phyloP scores from a whole-genome alignment of 495 filamentous ascomycete species.

The Trichoderma asperelloides region DNA sequence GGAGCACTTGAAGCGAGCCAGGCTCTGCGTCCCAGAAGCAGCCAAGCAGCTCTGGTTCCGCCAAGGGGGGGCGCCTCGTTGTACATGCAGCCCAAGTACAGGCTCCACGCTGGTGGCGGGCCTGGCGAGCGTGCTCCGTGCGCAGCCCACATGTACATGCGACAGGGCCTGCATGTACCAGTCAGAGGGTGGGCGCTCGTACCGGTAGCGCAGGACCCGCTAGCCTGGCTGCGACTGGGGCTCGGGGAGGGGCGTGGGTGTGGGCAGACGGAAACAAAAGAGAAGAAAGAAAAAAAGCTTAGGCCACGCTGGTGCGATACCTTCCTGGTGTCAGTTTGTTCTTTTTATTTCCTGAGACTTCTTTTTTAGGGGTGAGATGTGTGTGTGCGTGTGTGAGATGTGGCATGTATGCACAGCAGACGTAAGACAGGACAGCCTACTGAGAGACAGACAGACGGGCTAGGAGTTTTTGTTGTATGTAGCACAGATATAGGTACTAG shows the following conservation, averaged over 20 bases:
- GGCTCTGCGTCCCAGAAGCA: neutral
- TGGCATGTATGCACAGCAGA: too few species aligned
- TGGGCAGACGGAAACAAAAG: neutral
- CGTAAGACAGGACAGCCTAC: too few species aligned
- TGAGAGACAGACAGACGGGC: too few species aligned
- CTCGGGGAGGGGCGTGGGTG: neutral
- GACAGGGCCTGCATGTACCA: neutral
- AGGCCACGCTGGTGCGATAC: neutral
- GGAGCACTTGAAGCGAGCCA: constrained; percentile 6
- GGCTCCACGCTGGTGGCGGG: neutral
- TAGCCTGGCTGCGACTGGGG: neutral
- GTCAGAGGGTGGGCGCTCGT: neutral
- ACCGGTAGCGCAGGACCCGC: neutral
- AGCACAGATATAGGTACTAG: too few species aligned
- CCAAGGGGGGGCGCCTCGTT: constrained; percentile 5
- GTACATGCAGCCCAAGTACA: constrained; percentile 6
- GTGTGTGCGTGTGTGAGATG: too few species aligned
- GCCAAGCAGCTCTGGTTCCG: neutral
- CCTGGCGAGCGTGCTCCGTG: neutral
- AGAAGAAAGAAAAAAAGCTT: neutral
- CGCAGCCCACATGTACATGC: neutral
- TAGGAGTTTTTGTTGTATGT: too few species aligned
- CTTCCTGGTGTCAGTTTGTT: too few species aligned
- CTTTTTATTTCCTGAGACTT: too few species aligned
- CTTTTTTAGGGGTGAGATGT: too few species aligned